These are phyloP conservation scores for Trebouxia sp. DNA, from an alignment of 139 green algal species.

Conservation along the genomic window DNA sequence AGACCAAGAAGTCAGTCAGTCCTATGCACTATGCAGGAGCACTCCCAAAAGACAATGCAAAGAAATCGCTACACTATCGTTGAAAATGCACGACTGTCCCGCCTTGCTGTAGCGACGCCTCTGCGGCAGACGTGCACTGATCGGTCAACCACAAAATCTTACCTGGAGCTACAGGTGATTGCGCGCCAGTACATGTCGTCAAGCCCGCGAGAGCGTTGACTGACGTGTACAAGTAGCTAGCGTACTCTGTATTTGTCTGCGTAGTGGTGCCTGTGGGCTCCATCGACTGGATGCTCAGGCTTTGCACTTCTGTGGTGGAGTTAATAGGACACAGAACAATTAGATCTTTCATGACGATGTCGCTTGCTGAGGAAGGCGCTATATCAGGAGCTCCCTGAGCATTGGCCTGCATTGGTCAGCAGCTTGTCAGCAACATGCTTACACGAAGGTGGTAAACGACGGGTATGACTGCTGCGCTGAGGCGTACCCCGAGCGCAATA, in stretches of 20 bases:
- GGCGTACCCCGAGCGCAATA: neutral
- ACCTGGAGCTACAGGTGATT: neutral
- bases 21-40: too few species aligned
- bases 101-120: neutral
- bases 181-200: neutral
- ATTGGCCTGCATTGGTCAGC: neutral
- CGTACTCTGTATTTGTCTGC: slow-evolving; percentile 11
- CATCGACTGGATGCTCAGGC: slow-evolving; percentile 21
- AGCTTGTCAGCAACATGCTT: too few species aligned
- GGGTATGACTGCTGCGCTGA: too few species aligned
- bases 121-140: neutral
- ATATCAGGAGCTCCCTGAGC: neutral
- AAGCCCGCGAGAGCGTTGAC: slow-evolving; percentile 14
- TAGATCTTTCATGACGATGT: slow-evolving; percentile 7
- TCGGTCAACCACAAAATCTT: too few species aligned
- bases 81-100: neutral
- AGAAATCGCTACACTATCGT: neutral
- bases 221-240: slow-evolving; percentile 11
- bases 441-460: too few species aligned
- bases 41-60: neutral
- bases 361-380: neutral
- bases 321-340: slow-evolving; percentile 16
- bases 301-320: slow-evolving; percentile 16
- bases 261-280: slow-evolving; percentile 13
- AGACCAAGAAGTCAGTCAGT: too few species aligned